Evolutionary conservation across 176 grass and related monocot genomes (phyloP), one percentile per base, ranked within the genome.

Genomic region (Aegilops sharonensis): DNA sequence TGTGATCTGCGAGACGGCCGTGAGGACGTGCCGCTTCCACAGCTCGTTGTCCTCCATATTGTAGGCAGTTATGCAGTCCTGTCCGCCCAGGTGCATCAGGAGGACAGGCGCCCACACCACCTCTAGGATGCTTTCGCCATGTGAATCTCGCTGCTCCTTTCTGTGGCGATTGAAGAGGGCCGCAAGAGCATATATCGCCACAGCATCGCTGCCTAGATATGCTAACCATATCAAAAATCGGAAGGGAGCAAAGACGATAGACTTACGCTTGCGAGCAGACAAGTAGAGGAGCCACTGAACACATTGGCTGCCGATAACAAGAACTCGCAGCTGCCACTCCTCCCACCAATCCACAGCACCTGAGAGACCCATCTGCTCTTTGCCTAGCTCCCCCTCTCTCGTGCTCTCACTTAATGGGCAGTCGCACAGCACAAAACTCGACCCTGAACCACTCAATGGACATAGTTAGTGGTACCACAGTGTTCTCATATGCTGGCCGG

Each of bases 1-100:
- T 5, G 62, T 67, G 61, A 67, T 3, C 24, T 81, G 78, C 0
- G 78, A 81, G 13, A 29, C 25, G 0, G 39, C 37, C 0, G 78
- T 67, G 2, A 50, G 7, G 25, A n/a, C 25, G 1, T 50, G 62
- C 25, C 78, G 62, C 25, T 1, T 67, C 63, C 78, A 81, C 4
- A 81, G 78, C 78, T 81, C 78, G 5, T 67, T 81, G 78, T 81
- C 78, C 5, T 81, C 56, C 56, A 59, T 59, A 59, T 59, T 59
- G 56, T 59, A 59, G 56, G 56, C 56, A 0, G 56, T 59, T 59
- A 59, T 59, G 56, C 64, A 32, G 27, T 68, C 64, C 27, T 68
- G 64, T 15, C 64, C 64, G 2, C 56, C 56, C 5, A 59, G 20
- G 56, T 59, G 56, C 56, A 59, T 59, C 6, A 59, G 20, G 56